These are phyloP conservation scores for Xylariaceae sp. DNA, from an alignment of 2,329 filamentous ascomycete species.

Conservation along the genomic window DNA sequence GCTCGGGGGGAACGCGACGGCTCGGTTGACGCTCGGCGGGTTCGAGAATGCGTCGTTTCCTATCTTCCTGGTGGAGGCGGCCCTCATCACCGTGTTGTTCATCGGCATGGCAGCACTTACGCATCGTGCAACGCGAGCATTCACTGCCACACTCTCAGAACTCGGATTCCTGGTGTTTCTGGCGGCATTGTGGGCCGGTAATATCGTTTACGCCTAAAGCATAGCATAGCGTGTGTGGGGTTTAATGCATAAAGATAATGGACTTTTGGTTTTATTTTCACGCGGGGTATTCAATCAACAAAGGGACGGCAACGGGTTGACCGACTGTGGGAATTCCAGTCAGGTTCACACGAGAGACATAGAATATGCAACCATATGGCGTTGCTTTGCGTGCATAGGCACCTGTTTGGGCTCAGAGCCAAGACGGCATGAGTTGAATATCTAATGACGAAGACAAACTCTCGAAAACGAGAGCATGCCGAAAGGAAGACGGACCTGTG, in stretches of 20 bases:
- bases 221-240: slow-evolving; percentile 16
- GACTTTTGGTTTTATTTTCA: slow-evolving; percentile 15
- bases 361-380: slow-evolving; percentile 16
- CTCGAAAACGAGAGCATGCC: not conserved
- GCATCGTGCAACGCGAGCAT: slow-evolving; percentile 20
- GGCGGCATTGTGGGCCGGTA: slow-evolving; percentile 21
- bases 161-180: slow-evolving; percentile 17
- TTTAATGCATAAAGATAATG: slow-evolving; percentile 21
- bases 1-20: slow-evolving; percentile 55
- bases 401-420: slow-evolving; percentile 13
- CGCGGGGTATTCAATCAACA: slow-evolving; percentile 10
- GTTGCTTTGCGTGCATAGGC: slow-evolving; percentile 12
- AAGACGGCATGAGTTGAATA: slow-evolving; percentile 12
- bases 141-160: slow-evolving; percentile 17
- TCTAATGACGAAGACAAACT: slow-evolving; percentile 15
- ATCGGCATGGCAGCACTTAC: slow-evolving; percentile 21
- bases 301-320: slow-evolving; percentile 17
- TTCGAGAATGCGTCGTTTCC: slow-evolving; percentile 16
- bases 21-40: slow-evolving; percentile 37
- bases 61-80: slow-evolving; percentile 21
- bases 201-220: slow-evolving; percentile 22
- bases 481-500: not conserved
- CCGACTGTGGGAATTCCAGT: slow-evolving; percentile 21
- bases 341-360: slow-evolving; percentile 15
- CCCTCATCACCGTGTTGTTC: slow-evolving; percentile 25